A percentile compares a stretch with the other conserved stretches of the same genome.
These are phyloP conservation scores for Penicillium robsamsonii DNA, from an alignment of 495 filamentous ascomycete genomes.

Conservation along the genomic window DNA sequence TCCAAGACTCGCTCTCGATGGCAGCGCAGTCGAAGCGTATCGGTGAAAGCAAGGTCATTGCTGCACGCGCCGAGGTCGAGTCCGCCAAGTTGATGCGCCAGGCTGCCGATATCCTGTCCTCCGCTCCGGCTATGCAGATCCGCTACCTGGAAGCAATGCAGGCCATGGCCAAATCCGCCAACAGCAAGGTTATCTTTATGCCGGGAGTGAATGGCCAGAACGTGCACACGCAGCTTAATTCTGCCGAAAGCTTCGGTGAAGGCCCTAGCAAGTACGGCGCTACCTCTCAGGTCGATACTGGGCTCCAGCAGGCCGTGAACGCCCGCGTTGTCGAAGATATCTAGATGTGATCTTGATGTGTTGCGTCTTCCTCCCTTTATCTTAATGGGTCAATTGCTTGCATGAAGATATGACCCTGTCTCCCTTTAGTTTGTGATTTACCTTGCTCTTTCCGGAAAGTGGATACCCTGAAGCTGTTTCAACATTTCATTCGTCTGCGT, in stretches of 20 bases:
- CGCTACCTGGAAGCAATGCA: constrained; percentile 99
- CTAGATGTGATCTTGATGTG: constrained; percentile 34
- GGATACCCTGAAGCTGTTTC: not conserved
- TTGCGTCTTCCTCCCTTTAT: not conserved
- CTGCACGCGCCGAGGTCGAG: constrained; percentile 95
- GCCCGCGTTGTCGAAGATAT: constrained; percentile 85
- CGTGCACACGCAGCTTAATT: constrained; percentile 46
- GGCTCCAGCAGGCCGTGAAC: constrained; percentile 82
- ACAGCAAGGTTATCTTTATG: constrained; percentile 96
- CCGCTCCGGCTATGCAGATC: constrained; percentile 98
- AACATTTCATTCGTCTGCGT: not conserved
- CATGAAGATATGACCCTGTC: constrained; percentile 22
- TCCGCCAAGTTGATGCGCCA: constrained; percentile 96
- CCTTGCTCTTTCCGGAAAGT: constrained; percentile 11
- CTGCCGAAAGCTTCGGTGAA: constrained; percentile 57
- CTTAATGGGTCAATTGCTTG: constrained; percentile 1
- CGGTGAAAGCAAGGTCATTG: constrained; percentile 97
- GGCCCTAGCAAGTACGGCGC: constrained; percentile 54
- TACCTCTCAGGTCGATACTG: constrained; percentile 44
- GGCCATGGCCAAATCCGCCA: constrained; percentile 93
- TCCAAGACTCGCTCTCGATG: constrained; percentile 98
- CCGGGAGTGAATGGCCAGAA: constrained; percentile 55
- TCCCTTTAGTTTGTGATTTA: constrained; percentile 20
- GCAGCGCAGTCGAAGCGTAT: constrained; percentile 98
- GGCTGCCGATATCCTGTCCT: constrained; percentile 90